Percentiles rank a stretch among this genome's conserved stretches.
These are phyloP conservation scores for Chlamydomonas sp. DNA, from an alignment of 139 green algal genomes.

Conservation along the genomic window DNA sequence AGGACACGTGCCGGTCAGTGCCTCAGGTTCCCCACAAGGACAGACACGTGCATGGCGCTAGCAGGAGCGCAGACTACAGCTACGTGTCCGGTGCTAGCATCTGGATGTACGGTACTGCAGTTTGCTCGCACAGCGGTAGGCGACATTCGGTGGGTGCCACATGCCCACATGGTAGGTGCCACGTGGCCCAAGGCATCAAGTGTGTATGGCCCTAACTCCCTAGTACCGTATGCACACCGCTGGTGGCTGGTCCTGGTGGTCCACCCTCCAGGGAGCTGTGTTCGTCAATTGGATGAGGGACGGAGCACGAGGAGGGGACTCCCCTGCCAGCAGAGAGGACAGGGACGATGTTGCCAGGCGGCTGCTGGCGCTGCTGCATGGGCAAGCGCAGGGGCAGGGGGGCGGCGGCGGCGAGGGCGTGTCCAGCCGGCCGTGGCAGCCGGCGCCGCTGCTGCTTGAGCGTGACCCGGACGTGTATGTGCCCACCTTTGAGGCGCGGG, in stretches of 20 bases:
- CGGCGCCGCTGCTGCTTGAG: background rate
- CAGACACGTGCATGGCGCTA: background rate
- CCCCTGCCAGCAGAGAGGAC: background rate
- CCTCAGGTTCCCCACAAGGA: background rate
- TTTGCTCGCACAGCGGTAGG: too few relatives aligned
- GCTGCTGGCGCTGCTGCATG: background rate
- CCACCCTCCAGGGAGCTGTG: background rate
- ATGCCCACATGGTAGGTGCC: too few relatives aligned
- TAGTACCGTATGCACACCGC: background rate
- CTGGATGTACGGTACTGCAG: too few relatives aligned
- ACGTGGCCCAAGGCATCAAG: background rate
- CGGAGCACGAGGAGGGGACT: background rate
- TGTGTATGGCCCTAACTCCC: background rate
- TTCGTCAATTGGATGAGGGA: slow-evolving; percentile 30
- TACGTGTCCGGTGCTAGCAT: background rate
- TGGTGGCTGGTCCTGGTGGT: background rate
- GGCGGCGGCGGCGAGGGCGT: background rate
- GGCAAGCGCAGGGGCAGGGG: background rate
- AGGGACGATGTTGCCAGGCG: background rate
- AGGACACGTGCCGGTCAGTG: slow-evolving; percentile 19
- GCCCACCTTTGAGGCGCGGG: slow-evolving; percentile 7
- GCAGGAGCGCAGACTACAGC: background rate
- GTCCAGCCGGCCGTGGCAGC: background rate
- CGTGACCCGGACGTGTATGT: slow-evolving; percentile 18
- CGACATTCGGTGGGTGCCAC: too few relatives aligned